Percentiles rank a stretch among this genome's conserved stretches.
Evolutionary conservation across 352 stramenopile species (phyloP).

Genomic region (Pythium myriotylum): DNA sequence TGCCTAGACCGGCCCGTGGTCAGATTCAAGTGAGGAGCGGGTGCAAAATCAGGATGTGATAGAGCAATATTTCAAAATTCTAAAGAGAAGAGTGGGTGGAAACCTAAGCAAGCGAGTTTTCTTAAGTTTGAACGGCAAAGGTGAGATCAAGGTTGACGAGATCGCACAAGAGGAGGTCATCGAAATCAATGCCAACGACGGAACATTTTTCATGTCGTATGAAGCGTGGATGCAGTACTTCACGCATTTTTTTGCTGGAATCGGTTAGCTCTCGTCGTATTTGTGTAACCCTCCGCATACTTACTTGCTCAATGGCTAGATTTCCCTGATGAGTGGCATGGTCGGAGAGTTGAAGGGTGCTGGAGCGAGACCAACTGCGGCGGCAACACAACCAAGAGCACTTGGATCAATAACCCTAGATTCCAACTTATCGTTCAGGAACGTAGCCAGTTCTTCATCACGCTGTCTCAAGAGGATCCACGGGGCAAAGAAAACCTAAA

Average conservation of each 20-base stretch:
- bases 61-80: slow-evolving; percentile 70
- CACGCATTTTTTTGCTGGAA: slow-evolving; percentile 90
- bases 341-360: slow-evolving; percentile 67
- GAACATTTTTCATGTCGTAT: slow-evolving; percentile 93
- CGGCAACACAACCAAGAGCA: slow-evolving; percentile 81
- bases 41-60: slow-evolving; percentile 81
- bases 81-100: slow-evolving; percentile 63
- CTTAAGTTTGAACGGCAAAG: slow-evolving; percentile 50
- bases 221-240: slow-evolving; percentile 89
- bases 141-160: slow-evolving; percentile 57
- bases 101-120: slow-evolving; percentile 74
- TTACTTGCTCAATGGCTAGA: slow-evolving; percentile 90
- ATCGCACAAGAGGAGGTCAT: slow-evolving; percentile 77
- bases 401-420: slow-evolving; percentile 88
- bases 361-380: slow-evolving; percentile 83
- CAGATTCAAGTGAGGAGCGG: slow-evolving; percentile 76
- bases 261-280: slow-evolving; percentile 45
- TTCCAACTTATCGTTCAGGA: slow-evolving; percentile 75
- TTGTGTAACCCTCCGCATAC: slow-evolving; percentile 41
- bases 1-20: slow-evolving; percentile 78
- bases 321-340: slow-evolving; percentile 88
- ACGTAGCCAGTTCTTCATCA: slow-evolving; percentile 68
- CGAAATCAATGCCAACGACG: slow-evolving; percentile 85
- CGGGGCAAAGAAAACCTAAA: slow-evolving; percentile 70
- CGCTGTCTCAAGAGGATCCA: slow-evolving; percentile 80